A percentile compares a stretch with the other conserved stretches of the same genome.
Conservation (phyloP, 1,284 basidiomycete species). For the Termitomyces sp. region DNA sequence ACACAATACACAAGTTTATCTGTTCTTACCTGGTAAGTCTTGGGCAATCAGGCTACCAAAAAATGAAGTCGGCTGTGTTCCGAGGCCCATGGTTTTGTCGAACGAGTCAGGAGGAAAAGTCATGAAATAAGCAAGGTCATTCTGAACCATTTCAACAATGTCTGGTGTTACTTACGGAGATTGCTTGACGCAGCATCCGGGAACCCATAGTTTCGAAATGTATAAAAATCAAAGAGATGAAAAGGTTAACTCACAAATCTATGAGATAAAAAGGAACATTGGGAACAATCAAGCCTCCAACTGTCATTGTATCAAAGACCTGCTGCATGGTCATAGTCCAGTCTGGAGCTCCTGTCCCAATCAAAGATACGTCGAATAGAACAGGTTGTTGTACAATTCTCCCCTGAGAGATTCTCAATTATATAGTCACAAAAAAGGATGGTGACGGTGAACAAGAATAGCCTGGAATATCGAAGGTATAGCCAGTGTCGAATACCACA, state of each 20-base stretch:
- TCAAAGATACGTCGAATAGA: conserved; percentile 10
- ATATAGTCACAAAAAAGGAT: neutral
- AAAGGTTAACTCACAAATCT: conserved; percentile 1
- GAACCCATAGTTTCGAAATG: neutral
- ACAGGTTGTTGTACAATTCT: conserved; percentile 11
- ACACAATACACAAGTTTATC: neutral
- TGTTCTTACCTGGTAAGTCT: conserved; percentile 9
- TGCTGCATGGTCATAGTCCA: conserved; percentile 9
- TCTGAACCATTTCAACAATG: neutral
- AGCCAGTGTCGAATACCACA: conserved; percentile 13
- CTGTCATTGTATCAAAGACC: conserved; percentile 10
- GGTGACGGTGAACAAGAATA: neutral
- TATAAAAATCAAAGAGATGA: too few relatives aligned
- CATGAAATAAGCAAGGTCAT: neutral
- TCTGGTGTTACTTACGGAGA: neutral
- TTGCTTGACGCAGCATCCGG: neutral
- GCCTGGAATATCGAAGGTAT: conserved; percentile 14
- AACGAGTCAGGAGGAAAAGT: conserved; percentile 7
- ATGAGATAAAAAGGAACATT: conserved; percentile 12
- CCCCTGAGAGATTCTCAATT: neutral
- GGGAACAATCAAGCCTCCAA: conserved; percentile 6
- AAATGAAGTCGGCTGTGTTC: conserved; percentile 9
- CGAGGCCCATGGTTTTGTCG: conserved; percentile 13
- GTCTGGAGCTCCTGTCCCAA: conserved; percentile 13
- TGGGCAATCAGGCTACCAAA: conserved; percentile 8